Evolutionary conservation across 2,329 filamentous ascomycete genomes (phyloP).

Genomic region (Aspergillus flavus): DNA sequence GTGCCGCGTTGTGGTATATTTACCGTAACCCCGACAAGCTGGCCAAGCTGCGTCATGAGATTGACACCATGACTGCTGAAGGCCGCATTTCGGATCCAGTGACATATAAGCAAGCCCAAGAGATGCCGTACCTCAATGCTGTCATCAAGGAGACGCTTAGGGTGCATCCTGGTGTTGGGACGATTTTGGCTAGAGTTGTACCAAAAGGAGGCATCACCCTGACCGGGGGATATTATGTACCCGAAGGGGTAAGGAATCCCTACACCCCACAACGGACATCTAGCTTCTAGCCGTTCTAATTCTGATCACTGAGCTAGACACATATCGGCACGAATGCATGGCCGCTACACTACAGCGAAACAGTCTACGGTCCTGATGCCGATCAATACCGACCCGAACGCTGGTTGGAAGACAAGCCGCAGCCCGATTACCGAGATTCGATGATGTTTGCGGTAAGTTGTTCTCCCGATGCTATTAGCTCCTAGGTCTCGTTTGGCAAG

Average conservation of each 20-base stretch:
- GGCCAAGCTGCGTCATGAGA: constrained; percentile 34
- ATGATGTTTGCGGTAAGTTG: constrained; percentile 3
- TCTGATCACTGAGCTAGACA: background rate
- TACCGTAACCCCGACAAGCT: constrained; percentile 24
- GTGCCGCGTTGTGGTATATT: constrained; percentile 18
- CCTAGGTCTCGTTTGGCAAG: background rate
- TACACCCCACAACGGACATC: accelerated
- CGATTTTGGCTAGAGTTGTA: background rate
- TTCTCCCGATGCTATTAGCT: background rate
- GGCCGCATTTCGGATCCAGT: constrained; percentile 13
- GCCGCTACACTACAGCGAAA: background rate
- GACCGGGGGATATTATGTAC: background rate
- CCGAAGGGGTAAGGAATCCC: background rate
- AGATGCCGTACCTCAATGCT: constrained; percentile 31
- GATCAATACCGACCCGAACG: constrained; percentile 1
- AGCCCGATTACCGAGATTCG: background rate
- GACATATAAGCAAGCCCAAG: constrained; percentile 20
- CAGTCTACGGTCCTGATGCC: constrained; percentile 1
- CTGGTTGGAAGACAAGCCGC: background rate
- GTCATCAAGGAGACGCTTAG: constrained; percentile 29
- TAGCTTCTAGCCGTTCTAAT: background rate
- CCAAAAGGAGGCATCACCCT: constrained; percentile 1
- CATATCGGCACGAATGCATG: constrained; percentile 1
- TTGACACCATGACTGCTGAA: constrained; percentile 18
- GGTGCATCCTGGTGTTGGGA: constrained; percentile 39